A percentile compares a stretch with the other conserved stretches of the same genome.
Conservation (phyloP, 2,329 filamentous ascomycete species). For the Elsinoe ampelina region DNA sequence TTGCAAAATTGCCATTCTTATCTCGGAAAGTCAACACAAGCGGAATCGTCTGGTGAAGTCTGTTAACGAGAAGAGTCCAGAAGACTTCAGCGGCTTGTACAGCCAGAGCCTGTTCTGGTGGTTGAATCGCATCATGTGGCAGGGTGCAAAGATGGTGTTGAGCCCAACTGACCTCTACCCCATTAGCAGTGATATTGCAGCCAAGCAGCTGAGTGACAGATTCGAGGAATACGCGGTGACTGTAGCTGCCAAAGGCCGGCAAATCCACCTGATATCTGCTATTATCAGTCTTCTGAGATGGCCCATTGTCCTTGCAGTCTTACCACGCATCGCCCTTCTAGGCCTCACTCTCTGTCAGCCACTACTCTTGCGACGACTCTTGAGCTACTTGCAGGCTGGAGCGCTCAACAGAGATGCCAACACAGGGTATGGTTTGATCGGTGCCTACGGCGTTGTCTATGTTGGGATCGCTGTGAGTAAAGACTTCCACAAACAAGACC, state of each 20-base stretch:
- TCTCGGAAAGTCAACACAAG: not conserved
- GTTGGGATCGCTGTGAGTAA: constrained; percentile 24
- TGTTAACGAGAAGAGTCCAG: constrained; percentile 10
- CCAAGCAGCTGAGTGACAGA: not conserved
- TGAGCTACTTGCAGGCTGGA: constrained; percentile 5
- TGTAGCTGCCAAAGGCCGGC: not conserved
- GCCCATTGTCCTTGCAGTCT: constrained; percentile 25
- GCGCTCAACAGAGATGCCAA: not conserved
- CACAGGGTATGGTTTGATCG: constrained; percentile 24
- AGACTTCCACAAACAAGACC: not conserved
- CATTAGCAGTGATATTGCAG: constrained; percentile 11
- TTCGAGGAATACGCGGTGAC: not conserved
- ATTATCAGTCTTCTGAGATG: constrained; percentile 1
- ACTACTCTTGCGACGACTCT: constrained; percentile 5
- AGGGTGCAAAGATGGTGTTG: constrained; percentile 8
- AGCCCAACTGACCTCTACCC: constrained; percentile 12
- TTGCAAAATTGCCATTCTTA: constrained; percentile 18
- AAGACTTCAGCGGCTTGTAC: constrained; percentile 13
- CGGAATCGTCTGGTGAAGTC: not conserved
- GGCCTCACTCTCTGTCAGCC: constrained; percentile 15
- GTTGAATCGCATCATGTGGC: constrained; percentile 13
- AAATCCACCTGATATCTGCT: not conserved
- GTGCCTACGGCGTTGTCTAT: constrained; percentile 27
- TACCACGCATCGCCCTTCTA: constrained; percentile 12
- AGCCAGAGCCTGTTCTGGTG: constrained; percentile 14